Evolutionary conservation across 1,284 basidiomycete genomes (phyloP), one percentile per base, ranked within the genome.

Genomic region (Mrakiaceae sp.): DNA sequence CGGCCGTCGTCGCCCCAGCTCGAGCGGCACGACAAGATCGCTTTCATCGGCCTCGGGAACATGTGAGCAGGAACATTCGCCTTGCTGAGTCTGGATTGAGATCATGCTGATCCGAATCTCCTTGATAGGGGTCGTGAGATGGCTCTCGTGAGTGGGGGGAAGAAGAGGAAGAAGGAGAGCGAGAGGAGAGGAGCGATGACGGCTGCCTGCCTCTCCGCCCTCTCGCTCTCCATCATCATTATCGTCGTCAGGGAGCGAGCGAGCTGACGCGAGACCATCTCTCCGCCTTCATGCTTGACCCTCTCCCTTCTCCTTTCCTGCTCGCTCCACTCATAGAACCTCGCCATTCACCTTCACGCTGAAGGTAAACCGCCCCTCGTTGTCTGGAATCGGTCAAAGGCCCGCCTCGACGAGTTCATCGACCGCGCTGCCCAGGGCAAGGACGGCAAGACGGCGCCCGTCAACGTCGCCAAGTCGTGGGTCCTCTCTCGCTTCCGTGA

Each of bases 61-160:
- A 78, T 78, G 74, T 27, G 75, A 74, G n/a, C 71, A 70, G 64
- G 67, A 73, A 50, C 75, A 75, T 71, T 75, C 76, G 4, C 68
- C 71, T 11, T 42, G 39, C 39, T 12, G 48, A 49, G 48, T 49
- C 8, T 14, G 48, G 8, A 8, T 14, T 49, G 9, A 9, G 9
- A 8, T 49, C 14, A 14, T 14, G 8, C 48, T 49, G 48, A 49
- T 8, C 48, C 14, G 48, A 9, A 49, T 14, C 48, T 49, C 48
- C 14, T 27, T 27, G 27, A 27, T 27, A 27, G 27, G 60, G 60
- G 60, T 14, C 11, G 40, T 9, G 43, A 58, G 16, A 63, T 63
- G 62, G 62, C 62, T 14, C 27, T 58, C n/a, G 10, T 14, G 46
- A 14, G 14, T 40, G 1, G 16, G n/a, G 27, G 4, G 16, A 9